These are phyloP conservation scores for Coriolopsis trogii DNA, from an alignment of 1,284 basidiomycete species.

Conservation along the genomic window DNA sequence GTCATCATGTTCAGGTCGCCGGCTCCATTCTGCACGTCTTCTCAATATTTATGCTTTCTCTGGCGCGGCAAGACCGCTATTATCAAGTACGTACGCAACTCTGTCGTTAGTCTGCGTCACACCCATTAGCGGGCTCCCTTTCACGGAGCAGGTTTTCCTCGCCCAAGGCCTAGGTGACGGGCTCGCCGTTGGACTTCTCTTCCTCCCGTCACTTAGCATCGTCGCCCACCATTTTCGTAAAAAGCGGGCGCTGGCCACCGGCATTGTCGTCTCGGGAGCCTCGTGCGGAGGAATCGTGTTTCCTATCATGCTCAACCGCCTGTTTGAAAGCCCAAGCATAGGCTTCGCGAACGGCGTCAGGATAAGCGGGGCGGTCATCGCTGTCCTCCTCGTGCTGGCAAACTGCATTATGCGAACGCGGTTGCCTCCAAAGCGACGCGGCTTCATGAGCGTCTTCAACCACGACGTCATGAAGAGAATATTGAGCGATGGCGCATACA, in stretches of 20 bases:
- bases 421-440: conserved; percentile 32
- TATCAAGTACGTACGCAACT: conserved; percentile 31
- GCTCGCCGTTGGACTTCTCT: conserved; percentile 51
- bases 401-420: conserved; percentile 61
- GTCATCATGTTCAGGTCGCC: conserved; percentile 29
- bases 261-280: conserved; percentile 51
- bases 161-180: conserved; percentile 56
- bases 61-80: conserved; percentile 33
- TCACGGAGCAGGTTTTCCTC: conserved; percentile 47
- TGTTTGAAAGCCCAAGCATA: conserved; percentile 63
- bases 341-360: conserved; percentile 66
- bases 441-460: conserved; percentile 4
- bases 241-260: conserved; percentile 51
- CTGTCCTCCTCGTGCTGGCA: conserved; percentile 51
- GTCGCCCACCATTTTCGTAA: conserved; percentile 50
- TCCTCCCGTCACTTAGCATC: conserved; percentile 52
- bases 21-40: conserved; percentile 36
- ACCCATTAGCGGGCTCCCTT: background rate
- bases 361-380: conserved; percentile 68
- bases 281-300: conserved; percentile 53
- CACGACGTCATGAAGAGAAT: conserved; percentile 28
- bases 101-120: background rate
- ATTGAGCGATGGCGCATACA: conserved; percentile 46
- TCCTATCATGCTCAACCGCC: conserved; percentile 55
- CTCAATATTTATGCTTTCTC: conserved; percentile 40